Evolutionary conservation across 192 early-diverging fungal genomes (phyloP).

Genomic region (Coemansia sp.): DNA sequence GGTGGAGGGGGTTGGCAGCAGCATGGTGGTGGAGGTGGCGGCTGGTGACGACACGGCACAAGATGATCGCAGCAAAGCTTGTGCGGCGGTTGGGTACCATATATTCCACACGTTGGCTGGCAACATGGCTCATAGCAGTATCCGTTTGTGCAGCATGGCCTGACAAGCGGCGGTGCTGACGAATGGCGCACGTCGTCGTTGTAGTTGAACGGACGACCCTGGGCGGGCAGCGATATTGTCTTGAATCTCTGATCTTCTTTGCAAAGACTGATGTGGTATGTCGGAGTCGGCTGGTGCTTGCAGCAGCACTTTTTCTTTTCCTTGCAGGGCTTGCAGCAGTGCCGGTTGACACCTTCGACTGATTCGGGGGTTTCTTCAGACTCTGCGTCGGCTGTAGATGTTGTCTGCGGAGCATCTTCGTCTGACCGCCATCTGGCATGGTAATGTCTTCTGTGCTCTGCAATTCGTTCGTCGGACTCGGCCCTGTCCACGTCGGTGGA

Average conservation of each 20-base stretch:
- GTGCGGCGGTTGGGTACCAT: constrained; percentile 21
- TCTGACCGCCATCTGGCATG: neutral
- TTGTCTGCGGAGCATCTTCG: neutral
- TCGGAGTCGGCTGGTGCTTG: constrained; percentile 27
- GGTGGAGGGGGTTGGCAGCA: constrained; percentile 15
- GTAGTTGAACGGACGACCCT: constrained; percentile 34
- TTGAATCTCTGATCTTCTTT: constrained; percentile 28
- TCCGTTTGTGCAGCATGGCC: constrained; percentile 16
- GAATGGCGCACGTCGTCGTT: constrained; percentile 19
- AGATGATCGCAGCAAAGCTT: constrained; percentile 24
- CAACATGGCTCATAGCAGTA: constrained; percentile 40
- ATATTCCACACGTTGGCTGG: constrained; percentile 27
- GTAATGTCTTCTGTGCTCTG: neutral
- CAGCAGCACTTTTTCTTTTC: constrained; percentile 20
- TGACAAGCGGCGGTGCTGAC: constrained; percentile 18
- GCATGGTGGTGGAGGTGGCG: constrained; percentile 18
- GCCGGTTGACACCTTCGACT: constrained; percentile 13
- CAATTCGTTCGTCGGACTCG: neutral
- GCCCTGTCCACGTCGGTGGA: neutral
- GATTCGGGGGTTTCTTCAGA: neutral
- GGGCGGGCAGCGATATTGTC: constrained; percentile 45
- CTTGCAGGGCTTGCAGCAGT: constrained; percentile 1
- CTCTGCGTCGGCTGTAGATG: constrained; percentile 2
- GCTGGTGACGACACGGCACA: constrained; percentile 27
- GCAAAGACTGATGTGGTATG: constrained; percentile 40